A percentile compares a stretch with the other conserved stretches of the same genome.
Conservation (phyloP, 257 asterid species). For the Marsdenia floribunda region DNA sequence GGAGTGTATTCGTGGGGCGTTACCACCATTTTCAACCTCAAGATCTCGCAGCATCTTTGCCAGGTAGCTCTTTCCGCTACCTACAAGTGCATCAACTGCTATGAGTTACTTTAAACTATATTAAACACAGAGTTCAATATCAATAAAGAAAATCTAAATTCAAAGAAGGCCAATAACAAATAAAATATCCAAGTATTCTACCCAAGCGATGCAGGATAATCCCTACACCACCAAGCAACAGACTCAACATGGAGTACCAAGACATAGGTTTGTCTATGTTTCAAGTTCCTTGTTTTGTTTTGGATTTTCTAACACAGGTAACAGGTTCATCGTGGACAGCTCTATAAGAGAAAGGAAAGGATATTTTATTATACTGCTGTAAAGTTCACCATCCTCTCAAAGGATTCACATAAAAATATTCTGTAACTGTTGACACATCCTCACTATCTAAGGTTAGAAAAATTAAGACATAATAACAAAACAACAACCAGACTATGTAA, state of each 20-base stretch:
- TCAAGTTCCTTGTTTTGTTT: neutral
- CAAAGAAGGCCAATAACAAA: neutral
- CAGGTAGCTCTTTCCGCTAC: conserved; percentile 97
- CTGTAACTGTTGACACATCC: neutral
- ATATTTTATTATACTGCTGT: neutral
- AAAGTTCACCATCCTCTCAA: neutral
- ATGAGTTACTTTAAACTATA: conserved; percentile 8
- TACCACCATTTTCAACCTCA: conserved; percentile 93
- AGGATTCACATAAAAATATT: neutral
- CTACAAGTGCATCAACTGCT: conserved; percentile 37
- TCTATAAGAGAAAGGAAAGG: neutral
- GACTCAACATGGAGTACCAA: neutral
- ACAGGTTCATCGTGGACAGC: neutral
- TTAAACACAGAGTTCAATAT: neutral
- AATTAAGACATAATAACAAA: neutral
- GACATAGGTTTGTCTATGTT: neutral
- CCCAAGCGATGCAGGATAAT: neutral
- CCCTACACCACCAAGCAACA: too few species aligned
- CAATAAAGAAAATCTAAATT: neutral
- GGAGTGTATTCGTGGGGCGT: conserved; percentile 86
- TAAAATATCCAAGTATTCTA: neutral
- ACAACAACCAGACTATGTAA: neutral
- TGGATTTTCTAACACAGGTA: neutral
- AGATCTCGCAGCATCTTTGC: conserved; percentile 84
- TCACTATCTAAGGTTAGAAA: neutral